These are phyloP conservation scores for Ramaria rubella DNA, from an alignment of 768 basidiomycete species.

Conservation along the genomic window DNA sequence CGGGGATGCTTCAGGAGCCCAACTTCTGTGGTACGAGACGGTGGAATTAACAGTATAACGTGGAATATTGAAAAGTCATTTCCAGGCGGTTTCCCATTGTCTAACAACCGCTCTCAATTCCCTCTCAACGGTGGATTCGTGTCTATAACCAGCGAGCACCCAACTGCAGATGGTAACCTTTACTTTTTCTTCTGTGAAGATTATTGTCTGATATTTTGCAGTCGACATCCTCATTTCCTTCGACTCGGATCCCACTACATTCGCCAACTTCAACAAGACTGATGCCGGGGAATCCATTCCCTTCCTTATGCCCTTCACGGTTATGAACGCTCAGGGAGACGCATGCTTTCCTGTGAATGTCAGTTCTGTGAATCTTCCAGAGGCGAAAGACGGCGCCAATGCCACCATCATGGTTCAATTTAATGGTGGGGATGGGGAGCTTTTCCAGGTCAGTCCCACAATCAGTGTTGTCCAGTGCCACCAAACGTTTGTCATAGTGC, in stretches of 20 bases:
- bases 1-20: conserved; percentile 26
- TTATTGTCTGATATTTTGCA: conserved; percentile 12
- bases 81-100: conserved; percentile 56
- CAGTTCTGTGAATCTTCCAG: conserved; percentile 38
- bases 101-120: conserved; percentile 60
- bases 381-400: conserved; percentile 55
- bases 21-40: conserved; percentile 56
- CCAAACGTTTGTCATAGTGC: conserved; percentile 41
- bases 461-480: background rate
- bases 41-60: background rate
- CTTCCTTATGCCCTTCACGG: conserved; percentile 41
- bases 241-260: conserved; percentile 48
- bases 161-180: conserved; percentile 15
- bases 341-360: conserved; percentile 68
- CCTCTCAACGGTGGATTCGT: conserved; percentile 57
- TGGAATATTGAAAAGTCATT: background rate
- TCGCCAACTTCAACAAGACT: conserved; percentile 50
- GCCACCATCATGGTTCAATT: conserved; percentile 67
- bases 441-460: conserved; percentile 53
- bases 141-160: conserved; percentile 59
- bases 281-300: conserved; percentile 24
- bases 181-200: conserved; percentile 9
- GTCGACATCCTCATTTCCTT: conserved; percentile 42
- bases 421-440: conserved; percentile 61
- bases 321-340: conserved; percentile 47